These are phyloP conservation scores for Cornus kousa DNA, from an alignment of 148 eudicot genomes.

Conservation along the genomic window DNA sequence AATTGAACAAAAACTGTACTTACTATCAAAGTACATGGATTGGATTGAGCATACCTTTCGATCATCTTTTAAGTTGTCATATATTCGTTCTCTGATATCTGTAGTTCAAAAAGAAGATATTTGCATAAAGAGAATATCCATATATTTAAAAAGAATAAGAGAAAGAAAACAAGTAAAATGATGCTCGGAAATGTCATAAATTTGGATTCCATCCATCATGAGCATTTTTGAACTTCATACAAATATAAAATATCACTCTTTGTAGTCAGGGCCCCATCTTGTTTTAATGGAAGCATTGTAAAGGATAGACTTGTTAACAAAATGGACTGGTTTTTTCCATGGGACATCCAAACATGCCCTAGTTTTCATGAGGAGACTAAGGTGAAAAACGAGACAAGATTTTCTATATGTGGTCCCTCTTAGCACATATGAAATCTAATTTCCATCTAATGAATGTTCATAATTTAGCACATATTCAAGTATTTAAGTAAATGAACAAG, in stretches of 20 bases:
- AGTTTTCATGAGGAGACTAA: background rate
- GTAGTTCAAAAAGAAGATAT: slow-evolving; percentile 8
- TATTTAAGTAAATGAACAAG: background rate
- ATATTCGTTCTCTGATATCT: slow-evolving; percentile 33
- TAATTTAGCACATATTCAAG: background rate
- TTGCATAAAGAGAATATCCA: background rate
- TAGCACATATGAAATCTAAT: no score
- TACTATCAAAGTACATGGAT: slow-evolving; percentile 1
- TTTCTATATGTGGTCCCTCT: background rate
- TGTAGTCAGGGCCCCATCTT: background rate
- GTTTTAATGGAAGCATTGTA: background rate
- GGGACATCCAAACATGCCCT: background rate
- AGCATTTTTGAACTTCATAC: background rate
- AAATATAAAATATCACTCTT: background rate
- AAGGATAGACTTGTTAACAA: background rate
- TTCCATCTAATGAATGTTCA: no score
- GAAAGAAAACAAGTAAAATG: background rate
- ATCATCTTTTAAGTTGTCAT: slow-evolving; percentile 31
- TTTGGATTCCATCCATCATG: background rate
- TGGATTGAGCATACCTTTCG: slow-evolving; percentile 31
- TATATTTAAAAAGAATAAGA: background rate
- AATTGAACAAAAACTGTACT: background rate
- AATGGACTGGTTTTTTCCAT: background rate
- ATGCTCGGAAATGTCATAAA: background rate
- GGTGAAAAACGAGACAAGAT: background rate